Percentiles rank a stretch among this genome's conserved stretches.
Conservation (phyloP, 768 basidiomycete species). For the Leccinum barrowsii region DNA sequence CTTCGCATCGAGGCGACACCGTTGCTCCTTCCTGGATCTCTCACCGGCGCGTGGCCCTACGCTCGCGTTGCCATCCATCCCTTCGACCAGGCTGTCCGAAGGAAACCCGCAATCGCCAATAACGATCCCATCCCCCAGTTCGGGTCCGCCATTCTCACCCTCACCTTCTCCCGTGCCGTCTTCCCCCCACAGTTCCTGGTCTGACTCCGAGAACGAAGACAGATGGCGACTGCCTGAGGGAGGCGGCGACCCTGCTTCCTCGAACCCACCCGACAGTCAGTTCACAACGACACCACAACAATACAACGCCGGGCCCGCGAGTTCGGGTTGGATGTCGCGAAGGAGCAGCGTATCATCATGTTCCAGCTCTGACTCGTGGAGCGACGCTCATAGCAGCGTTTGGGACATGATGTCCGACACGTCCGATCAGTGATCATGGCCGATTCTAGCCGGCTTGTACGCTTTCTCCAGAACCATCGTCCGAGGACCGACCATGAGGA, state of each 20-base stretch:
- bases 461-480: not conserved
- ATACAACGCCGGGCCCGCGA: not conserved
- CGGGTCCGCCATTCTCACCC: constrained; percentile 13
- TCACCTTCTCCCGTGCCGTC: constrained; percentile 18
- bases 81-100: constrained; percentile 22
- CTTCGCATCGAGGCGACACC: constrained; percentile 3
- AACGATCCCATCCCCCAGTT: constrained; percentile 20
- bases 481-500: not conserved
- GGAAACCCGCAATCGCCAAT: constrained; percentile 22
- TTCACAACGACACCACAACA: not conserved
- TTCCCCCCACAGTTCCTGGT: not conserved
- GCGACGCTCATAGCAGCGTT: constrained; percentile 24
- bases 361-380: constrained; percentile 23
- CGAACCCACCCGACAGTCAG: not conserved
- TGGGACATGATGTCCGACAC: constrained; percentile 26
- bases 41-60: constrained; percentile 1
- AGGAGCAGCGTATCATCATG: constrained; percentile 17
- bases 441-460: not conserved
- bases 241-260: not conserved
- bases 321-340: constrained; percentile 1
- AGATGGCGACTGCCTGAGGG: not conserved
- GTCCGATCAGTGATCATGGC: constrained; percentile 1
- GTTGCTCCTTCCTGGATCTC: constrained; percentile 1
- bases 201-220: constrained; percentile 17
- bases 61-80: constrained; percentile 27